Percentiles rank a stretch among this genome's conserved stretches.
Evolutionary conservation across 192 early-diverging fungal genomes (phyloP).

Genomic region (Mortierella alpina): DNA sequence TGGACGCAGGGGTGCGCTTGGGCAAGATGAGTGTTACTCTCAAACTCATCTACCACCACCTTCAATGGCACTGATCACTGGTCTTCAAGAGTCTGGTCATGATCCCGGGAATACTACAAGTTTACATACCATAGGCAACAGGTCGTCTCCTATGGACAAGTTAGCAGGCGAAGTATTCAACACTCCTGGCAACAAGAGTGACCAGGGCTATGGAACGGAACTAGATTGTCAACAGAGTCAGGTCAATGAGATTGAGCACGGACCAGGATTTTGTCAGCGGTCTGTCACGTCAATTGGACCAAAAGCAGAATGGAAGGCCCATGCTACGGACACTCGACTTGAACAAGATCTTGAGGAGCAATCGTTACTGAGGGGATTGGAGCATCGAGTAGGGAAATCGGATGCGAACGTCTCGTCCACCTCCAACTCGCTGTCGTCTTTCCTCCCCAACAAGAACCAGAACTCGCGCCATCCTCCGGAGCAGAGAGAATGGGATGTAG

Average conservation of each 20-base stretch:
- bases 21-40: too few relatives aligned
- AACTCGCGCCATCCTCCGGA: not conserved
- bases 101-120: too few relatives aligned
- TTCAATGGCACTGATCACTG: not conserved
- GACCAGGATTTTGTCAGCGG: not conserved
- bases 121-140: too few relatives aligned
- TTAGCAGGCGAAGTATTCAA: too few relatives aligned
- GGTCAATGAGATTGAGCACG: not conserved
- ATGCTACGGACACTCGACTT: too few relatives aligned
- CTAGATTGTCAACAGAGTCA: not conserved
- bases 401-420: too few relatives aligned
- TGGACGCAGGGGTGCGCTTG: conserved; percentile 18
- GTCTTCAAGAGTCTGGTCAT: not conserved
- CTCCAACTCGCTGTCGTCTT: too few relatives aligned
- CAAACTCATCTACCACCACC: not conserved
- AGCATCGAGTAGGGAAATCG: too few relatives aligned
- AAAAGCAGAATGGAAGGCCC: not conserved
- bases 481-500: conserved; percentile 21
- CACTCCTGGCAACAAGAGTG: not conserved
- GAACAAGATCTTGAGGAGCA: too few relatives aligned
- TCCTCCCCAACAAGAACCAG: too few relatives aligned
- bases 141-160: too few relatives aligned
- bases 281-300: not conserved
- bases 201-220: not conserved
- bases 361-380: too few relatives aligned